Evolutionary conservation across 140 eudicot species (phyloP), one percentile per base, ranked within the genome.

Genomic region (Cichorium intybus): DNA sequence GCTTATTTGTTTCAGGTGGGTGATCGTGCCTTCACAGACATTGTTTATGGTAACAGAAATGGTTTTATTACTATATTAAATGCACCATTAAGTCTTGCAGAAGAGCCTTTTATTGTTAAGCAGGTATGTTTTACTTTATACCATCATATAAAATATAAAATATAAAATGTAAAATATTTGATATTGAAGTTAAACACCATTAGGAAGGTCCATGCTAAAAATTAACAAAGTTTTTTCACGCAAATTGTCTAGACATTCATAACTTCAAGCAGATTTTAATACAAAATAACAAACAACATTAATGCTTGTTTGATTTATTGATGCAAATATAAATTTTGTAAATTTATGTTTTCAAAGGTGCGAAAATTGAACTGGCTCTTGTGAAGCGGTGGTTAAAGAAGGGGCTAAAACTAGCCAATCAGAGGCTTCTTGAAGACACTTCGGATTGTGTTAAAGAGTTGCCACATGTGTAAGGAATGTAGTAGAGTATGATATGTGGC

Each of bases 11-110:
- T 60, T 61, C 76, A 87, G 96, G 91, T 90, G 62, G 97, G 97
- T 63, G 97, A 90, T 82, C 84, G 97, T 22, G 87, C 87, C 35
- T 87, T 90, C 78, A 90, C 97, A 15, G 97, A 90, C 62, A 71
- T 90, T 22, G 97, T 86, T 46, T 90, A 71, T 62, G 97, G 97
- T 61, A 90, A 90, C 71, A 79, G 89, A 69, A 90, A 90, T 70
- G 95, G 95, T 22, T 90, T 87, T 70, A 83, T 90, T 52, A 90
- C 95, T 22, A 84, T 90, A 71, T 80, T 87, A 70, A 87, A 95
- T 6, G 81, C 81, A 10, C 95, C 97, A n/a, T 53, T 91, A 18
- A 91, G 95, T 68, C 83, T 76, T 63, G 77, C 68, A 0, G 91
- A 77, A 77, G 97, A 91, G 64, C 85, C 95, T 28, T 82, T 87